Conservation (phyloP, 2,329 filamentous ascomycete species). For the Phyllosticta citrichinensis region DNA sequence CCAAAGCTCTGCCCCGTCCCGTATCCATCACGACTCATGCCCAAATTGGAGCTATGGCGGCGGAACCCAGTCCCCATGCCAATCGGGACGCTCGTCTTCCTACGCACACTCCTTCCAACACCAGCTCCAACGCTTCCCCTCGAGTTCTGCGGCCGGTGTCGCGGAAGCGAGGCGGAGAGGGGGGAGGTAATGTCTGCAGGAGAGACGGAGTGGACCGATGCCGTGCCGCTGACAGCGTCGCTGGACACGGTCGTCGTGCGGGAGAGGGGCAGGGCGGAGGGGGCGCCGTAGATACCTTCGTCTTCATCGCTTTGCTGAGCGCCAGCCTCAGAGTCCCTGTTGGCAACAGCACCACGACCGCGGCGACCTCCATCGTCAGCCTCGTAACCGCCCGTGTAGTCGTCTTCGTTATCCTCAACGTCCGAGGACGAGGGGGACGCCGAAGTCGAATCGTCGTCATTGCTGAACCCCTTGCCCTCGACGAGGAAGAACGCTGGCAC, state of each 20-base stretch:
- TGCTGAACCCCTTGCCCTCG: slow-evolving; percentile 59
- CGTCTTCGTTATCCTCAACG: slow-evolving; percentile 20
- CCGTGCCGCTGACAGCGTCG: slow-evolving; percentile 15
- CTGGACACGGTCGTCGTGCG: slow-evolving; percentile 22
- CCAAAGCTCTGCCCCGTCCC: slow-evolving; percentile 9
- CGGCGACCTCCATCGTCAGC: slow-evolving; percentile 9
- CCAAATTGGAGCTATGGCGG: slow-evolving; percentile 36
- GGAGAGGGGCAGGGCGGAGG: slow-evolving; percentile 17
- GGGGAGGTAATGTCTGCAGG: background rate
- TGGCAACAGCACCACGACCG: slow-evolving; percentile 16
- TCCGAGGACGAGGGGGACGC: slow-evolving; percentile 16
- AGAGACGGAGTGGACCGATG: background rate
- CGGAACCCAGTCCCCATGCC: slow-evolving; percentile 37
- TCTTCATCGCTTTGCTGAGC: slow-evolving; percentile 19
- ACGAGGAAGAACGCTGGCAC: slow-evolving; percentile 65
- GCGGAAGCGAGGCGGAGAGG: background rate
- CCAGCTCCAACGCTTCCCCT: slow-evolving; percentile 14
- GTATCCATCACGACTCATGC: slow-evolving; percentile 25
- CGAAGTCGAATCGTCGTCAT: slow-evolving; percentile 25
- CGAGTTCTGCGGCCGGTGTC: slow-evolving; percentile 10
- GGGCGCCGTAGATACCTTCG: background rate
- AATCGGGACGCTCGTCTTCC: slow-evolving; percentile 34
- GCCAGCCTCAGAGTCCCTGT: slow-evolving; percentile 17
- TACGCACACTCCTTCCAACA: slow-evolving; percentile 18
- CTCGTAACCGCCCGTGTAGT: background rate